phyloP scores from a whole-genome alignment of 371 early-diverging fungal species.

The Umbelopsis sp. region DNA sequence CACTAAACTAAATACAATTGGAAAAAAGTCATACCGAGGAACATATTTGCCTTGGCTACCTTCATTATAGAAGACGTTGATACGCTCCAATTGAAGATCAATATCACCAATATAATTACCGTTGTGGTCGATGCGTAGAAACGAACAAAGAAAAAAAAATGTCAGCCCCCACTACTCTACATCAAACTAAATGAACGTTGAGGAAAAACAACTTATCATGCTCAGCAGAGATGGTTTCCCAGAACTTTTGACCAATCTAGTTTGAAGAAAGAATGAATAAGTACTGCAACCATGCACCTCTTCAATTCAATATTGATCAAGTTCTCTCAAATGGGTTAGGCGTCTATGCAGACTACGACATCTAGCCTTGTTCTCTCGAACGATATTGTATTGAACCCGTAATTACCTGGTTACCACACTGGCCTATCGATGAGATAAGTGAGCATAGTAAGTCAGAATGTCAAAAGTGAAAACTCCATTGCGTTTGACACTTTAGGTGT shows the following conservation, averaged over 20 bases:
- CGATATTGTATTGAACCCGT: neutral
- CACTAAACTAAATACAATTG: neutral
- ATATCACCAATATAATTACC: conserved; percentile 77
- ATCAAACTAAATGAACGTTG: neutral
- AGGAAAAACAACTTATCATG: conserved; percentile 62
- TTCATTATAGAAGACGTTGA: conserved; percentile 98
- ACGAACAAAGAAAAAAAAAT: conserved; percentile 12
- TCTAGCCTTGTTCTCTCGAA: conserved; percentile 6
- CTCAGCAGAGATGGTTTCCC: conserved; percentile 87
- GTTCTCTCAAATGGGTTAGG: neutral
- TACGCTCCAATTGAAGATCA: conserved; percentile 91
- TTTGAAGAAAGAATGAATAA: neutral
- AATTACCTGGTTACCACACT: conserved; percentile 80
- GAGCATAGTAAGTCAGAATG: neutral
- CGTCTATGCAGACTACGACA: neutral
- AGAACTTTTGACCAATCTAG: conserved; percentile 61
- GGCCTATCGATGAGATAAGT: conserved; percentile 32
- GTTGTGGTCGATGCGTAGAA: conserved; percentile 47
- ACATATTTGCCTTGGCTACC: conserved; percentile 76
- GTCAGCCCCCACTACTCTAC: neutral
- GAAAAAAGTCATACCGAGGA: conserved; percentile 49
- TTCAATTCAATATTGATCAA: neutral
- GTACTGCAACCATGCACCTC: no score
- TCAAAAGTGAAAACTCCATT: neutral
- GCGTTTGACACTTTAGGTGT: neutral